Conservation (phyloP, 108 stramenopile species). For the Cyclotella cryptica region DNA sequence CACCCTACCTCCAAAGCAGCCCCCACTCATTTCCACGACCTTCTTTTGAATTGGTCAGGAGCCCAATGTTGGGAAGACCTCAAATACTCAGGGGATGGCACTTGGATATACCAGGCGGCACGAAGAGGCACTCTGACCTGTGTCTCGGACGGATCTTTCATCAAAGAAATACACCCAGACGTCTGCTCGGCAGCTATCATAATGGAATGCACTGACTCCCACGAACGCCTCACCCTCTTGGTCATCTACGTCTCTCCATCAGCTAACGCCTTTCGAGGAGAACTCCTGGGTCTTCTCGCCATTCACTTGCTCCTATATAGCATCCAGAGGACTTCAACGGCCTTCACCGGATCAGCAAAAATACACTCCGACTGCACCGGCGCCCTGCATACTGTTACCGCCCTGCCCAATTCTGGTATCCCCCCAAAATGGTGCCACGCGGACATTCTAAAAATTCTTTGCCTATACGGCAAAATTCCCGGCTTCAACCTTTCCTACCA, state of each 20-base stretch:
- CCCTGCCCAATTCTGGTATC: too few species aligned
- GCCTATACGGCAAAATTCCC: too few species aligned
- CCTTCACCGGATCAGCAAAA: too few species aligned
- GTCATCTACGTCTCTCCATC: not conserved
- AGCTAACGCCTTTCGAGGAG: slow-evolving; percentile 20
- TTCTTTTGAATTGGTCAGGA: slow-evolving; percentile 13
- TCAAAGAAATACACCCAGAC: too few species aligned
- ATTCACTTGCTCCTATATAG: slow-evolving; percentile 18
- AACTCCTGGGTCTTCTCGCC: slow-evolving; percentile 17
- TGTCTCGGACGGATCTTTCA: slow-evolving; percentile 6
- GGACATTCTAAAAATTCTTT: too few species aligned
- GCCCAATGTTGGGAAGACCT: slow-evolving; percentile 11
- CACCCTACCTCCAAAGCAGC: too few species aligned
- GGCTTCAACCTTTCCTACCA: too few species aligned
- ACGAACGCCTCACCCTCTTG: not conserved
- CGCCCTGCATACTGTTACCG: too few species aligned
- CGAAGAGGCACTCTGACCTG: not conserved
- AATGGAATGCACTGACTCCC: slow-evolving; percentile 3
- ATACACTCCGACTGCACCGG: too few species aligned
- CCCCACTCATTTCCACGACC: slow-evolving; percentile 9
- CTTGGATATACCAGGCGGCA: not conserved
- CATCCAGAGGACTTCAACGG: too few species aligned
- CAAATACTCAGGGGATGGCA: not conserved
- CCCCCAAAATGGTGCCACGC: too few species aligned
- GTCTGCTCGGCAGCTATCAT: slow-evolving; percentile 14